These are phyloP conservation scores for Pestalotiopsis sp. DNA, from an alignment of 2,329 filamentous ascomycete genomes.

Conservation along the genomic window DNA sequence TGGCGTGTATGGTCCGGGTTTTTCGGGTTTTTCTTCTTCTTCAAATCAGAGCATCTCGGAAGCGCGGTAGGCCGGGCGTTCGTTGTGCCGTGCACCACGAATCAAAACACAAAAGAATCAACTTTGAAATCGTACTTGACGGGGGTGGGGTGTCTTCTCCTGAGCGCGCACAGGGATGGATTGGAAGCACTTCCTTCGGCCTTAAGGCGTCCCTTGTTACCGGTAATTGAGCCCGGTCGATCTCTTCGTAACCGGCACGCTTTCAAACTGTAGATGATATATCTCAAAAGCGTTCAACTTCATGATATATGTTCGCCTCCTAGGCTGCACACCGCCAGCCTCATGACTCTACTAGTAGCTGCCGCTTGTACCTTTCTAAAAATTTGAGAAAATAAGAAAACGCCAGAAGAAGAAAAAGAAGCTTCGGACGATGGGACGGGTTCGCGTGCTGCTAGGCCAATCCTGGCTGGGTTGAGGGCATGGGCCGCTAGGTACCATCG, in stretches of 20 bases:
- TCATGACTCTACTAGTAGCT: neutral
- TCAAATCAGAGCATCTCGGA: neutral
- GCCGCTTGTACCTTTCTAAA: neutral
- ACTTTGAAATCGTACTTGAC: neutral
- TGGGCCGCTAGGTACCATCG: neutral
- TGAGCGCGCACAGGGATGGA: neutral
- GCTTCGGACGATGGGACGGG: neutral
- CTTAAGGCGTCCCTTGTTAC: neutral
- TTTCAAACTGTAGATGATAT: neutral
- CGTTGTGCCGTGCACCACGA: neutral
- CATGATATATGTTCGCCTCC: neutral
- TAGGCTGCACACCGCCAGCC: neutral
- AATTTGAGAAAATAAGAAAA: neutral
- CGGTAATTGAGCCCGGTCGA: neutral
- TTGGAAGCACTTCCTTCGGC: neutral
- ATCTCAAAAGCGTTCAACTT: neutral
- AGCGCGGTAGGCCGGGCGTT: neutral
- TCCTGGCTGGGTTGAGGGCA: neutral
- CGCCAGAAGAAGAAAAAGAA: neutral
- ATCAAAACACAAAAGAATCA: neutral
- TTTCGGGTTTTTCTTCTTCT: neutral
- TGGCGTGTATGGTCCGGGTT: neutral
- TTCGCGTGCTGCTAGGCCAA: neutral
- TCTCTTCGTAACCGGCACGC: neutral
- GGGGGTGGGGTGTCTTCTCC: neutral